Conservation (phyloP, 768 basidiomycete genomes). For the Mycena kentingensis region DNA sequence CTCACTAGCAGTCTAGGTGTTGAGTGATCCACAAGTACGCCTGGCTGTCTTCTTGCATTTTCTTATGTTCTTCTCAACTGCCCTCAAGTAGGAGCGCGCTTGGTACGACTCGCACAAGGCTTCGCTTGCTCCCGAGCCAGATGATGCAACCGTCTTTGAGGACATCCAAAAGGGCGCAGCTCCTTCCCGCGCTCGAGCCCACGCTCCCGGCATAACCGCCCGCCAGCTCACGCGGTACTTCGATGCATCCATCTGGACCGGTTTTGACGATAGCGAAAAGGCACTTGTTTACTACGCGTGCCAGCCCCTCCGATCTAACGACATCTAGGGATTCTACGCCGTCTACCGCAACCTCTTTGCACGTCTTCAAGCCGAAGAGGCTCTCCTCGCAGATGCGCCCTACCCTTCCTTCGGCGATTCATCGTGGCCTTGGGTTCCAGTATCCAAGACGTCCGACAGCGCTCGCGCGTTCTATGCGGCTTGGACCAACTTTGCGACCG, state of each 20-base stretch:
- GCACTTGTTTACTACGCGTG: conserved; percentile 38
- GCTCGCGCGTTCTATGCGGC: conserved; percentile 78
- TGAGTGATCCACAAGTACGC: conserved; percentile 92
- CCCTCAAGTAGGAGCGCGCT: conserved; percentile 81
- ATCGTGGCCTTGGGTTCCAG: conserved; percentile 67
- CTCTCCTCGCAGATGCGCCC: conserved; percentile 43
- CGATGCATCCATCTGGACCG: conserved; percentile 66
- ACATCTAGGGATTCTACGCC: conserved; percentile 78
- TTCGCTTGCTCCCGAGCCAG: conserved; percentile 76
- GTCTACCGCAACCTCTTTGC: conserved; percentile 87
- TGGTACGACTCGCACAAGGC: conserved; percentile 96
- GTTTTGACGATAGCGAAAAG: conserved; percentile 62
- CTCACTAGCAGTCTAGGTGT: conserved; percentile 51
- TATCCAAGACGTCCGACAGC: conserved; percentile 51
- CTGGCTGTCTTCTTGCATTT: conserved; percentile 2
- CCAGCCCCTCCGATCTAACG: background rate
- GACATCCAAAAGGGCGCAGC: conserved; percentile 76
- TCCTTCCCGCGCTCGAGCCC: conserved; percentile 45
- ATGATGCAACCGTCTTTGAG: conserved; percentile 82
- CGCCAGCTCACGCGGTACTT: conserved; percentile 86
- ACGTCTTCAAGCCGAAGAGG: conserved; percentile 82
- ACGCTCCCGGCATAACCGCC: conserved; percentile 77
- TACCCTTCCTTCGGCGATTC: conserved; percentile 86
- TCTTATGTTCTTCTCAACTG: conserved; percentile 16
- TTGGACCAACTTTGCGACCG: conserved; percentile 86